These are phyloP conservation scores for Mycena albidolilacea DNA, from an alignment of 768 basidiomycete species.

Conservation along the genomic window DNA sequence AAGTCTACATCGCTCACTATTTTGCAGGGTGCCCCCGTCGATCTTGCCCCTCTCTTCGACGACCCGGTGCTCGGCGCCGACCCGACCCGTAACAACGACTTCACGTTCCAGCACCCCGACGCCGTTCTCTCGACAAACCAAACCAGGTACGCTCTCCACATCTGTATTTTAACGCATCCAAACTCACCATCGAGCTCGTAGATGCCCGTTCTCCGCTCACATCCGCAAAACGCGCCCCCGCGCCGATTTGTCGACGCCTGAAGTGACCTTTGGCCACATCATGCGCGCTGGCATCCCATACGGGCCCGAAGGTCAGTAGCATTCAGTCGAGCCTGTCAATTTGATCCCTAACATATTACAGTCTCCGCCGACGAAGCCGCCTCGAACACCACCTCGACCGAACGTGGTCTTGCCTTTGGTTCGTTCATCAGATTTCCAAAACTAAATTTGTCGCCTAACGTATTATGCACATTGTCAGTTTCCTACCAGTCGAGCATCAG, in stretches of 20 bases:
- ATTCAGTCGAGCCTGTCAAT: not conserved
- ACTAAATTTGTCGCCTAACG: not conserved
- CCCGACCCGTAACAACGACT: slow-evolving; percentile 32
- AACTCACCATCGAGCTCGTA: not conserved
- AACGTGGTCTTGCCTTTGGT: slow-evolving; percentile 38
- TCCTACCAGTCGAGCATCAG: slow-evolving; percentile 38
- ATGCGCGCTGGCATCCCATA: slow-evolving; percentile 55
- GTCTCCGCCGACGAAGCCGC: slow-evolving; percentile 14
- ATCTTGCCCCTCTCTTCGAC: slow-evolving; percentile 25
- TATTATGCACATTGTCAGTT: slow-evolving; percentile 9
- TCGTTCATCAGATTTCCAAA: not conserved
- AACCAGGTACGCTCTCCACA: not conserved
- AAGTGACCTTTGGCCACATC: slow-evolving; percentile 41
- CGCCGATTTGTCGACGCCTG: slow-evolving; percentile 38
- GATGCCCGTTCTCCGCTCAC: slow-evolving; percentile 25
- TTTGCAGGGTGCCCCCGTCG: slow-evolving; percentile 26
- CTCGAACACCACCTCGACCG: slow-evolving; percentile 21
- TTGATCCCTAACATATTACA: not conserved
- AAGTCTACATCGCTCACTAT: not conserved
- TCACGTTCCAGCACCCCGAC: slow-evolving; percentile 15
- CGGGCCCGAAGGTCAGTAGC: slow-evolving; percentile 43
- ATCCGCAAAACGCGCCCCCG: slow-evolving; percentile 44
- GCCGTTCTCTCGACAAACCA: slow-evolving; percentile 14
- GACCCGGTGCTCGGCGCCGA: slow-evolving; percentile 31
- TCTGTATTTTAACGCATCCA: not conserved